These are phyloP conservation scores for barley (Hordeum vulgare) DNA, from an alignment of 176 grass and related monocot species.

Conservation along the genomic window MorexV3_pseudomolecules_assembly NC_058521.1:575729692-575730191, in stretches of 20 bases:
- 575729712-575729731: not conserved
- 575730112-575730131: not conserved
- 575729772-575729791: not conserved
- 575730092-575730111: not conserved
- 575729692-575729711: constrained; percentile 6
- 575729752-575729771: constrained; percentile 17
- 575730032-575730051: no score
- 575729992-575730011: no score
- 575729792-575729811: not conserved
- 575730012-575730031: no score
- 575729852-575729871: not conserved
- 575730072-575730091: not conserved
- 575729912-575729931: no score
- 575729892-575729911: no score
- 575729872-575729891: no score
- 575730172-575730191: not conserved
- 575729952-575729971: no score
- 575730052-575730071: not conserved
- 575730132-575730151: not conserved
- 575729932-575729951: no score
- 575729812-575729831: not conserved
- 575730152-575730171: not conserved
- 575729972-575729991: no score
- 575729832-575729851: not conserved
- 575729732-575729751: constrained; percentile 14